Base-by-base conservation (phyloP, 2,329 filamentous ascomycete species). In the Arthrobotrys sphaeroides region DNA sequence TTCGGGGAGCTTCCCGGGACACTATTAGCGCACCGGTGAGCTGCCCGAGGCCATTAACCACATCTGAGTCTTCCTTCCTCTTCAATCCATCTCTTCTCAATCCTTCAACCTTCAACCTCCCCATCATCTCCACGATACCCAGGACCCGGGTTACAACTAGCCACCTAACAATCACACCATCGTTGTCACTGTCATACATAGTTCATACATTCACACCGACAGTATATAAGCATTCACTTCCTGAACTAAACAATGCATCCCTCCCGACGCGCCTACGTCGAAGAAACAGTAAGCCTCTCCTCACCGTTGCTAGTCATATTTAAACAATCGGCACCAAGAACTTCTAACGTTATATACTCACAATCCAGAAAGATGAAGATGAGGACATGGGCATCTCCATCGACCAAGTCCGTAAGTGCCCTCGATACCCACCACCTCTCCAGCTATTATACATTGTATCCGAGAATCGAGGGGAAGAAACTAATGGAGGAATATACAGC, bases 341-440 rank as follows among this genome's bases (percentile, higher is more conserved):
- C 60, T 61, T 77, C 77, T 73, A 66, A 74, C 70, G 49, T 74
- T 61, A n/a, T 74, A 74, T 74, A 74, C 70, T 74, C 81, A 80
- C 81, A 81, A n/a, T 76, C 79, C 77, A 68, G 80, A 81, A 80
- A 79, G 68, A 78, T 78, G 75, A 88, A 84, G 85, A 87, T 79
- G 84, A 84, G 64, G 85, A 85, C 53, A 87, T 85, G 83, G 87
- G 87, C 70, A 86, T 91, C 78, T 87, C 88, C 79, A 83, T 90
- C 55, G 86, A 86, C 77, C 87, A 87, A 81, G 84, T 91, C 77
- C 89, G 88, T 90, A 84, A 84, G 88, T 86, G n/a, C n/a, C n/a
- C 5, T 12, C 9, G 49, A 26, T 43, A 20, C 36, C 5, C 33
- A 6, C 5, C 3, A 24, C 38, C 36, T 12, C 81, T 80, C 85